phyloP scores from a whole-genome alignment of 768 basidiomycete genomes.

The Exidia glandulosa region DNA sequence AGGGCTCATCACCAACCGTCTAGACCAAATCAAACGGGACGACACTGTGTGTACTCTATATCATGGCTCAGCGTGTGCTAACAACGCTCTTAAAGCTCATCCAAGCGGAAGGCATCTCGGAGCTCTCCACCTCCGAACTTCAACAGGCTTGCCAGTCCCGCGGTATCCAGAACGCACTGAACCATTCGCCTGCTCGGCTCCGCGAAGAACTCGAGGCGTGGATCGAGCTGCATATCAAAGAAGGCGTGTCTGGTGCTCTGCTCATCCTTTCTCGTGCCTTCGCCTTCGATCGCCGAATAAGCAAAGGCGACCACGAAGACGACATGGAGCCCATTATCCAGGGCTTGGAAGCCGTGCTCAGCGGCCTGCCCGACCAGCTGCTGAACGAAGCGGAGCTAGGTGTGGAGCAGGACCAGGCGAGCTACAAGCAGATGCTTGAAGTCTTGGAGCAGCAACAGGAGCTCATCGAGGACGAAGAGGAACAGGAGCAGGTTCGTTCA shows the following conservation, averaged over 20 bases:
- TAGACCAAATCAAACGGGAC: constrained; percentile 77
- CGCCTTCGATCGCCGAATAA: constrained; percentile 64
- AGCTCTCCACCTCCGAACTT: constrained; percentile 82
- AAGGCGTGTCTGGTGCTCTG: constrained; percentile 87
- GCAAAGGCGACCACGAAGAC: constrained; percentile 69
- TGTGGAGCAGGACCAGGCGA: constrained; percentile 86
- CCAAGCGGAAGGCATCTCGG: constrained; percentile 77
- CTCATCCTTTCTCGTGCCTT: constrained; percentile 92
- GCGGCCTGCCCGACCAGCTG: constrained; percentile 87
- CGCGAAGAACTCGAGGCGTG: constrained; percentile 86
- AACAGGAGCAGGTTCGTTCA: constrained; percentile 66
- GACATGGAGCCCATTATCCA: constrained; percentile 73
- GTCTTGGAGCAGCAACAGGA: constrained; percentile 98
- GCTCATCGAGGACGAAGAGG: constrained; percentile 97
- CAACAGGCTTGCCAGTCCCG: constrained; percentile 90
- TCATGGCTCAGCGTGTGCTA: neutral
- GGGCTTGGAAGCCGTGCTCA: constrained; percentile 81
- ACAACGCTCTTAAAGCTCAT: constrained; percentile 47
- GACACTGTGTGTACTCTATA: constrained; percentile 39
- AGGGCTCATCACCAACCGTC: constrained; percentile 74
- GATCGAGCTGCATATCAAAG: constrained; percentile 85
- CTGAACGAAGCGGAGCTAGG: constrained; percentile 95
- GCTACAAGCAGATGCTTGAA: constrained; percentile 96
- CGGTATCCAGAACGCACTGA: constrained; percentile 72
- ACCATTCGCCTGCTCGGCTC: constrained; percentile 77